Evolutionary conservation across 2,329 filamentous ascomycete genomes (phyloP).

Genomic region (Epichloe baconii): DNA sequence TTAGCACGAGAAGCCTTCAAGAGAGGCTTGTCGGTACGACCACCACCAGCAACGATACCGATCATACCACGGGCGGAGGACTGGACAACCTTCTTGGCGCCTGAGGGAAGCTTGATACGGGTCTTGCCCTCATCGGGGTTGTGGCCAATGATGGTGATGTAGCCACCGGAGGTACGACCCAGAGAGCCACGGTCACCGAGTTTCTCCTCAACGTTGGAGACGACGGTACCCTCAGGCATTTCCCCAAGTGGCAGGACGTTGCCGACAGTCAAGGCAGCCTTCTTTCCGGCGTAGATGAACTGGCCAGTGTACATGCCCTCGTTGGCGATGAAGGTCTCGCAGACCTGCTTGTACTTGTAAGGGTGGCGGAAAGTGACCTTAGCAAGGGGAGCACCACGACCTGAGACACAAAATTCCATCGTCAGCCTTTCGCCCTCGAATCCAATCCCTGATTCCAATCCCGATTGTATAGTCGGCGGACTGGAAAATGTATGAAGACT

Average conservation of each 20-base stretch:
- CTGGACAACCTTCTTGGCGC: slow-evolving; percentile 97
- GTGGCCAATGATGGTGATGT: slow-evolving; percentile 95
- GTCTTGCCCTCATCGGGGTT: slow-evolving; percentile 99
- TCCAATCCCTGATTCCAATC: not conserved
- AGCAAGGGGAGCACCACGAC: slow-evolving; percentile 94
- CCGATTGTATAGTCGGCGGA: not conserved
- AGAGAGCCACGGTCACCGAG: slow-evolving; percentile 90
- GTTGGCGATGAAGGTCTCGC: slow-evolving; percentile 99
- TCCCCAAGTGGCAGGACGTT: slow-evolving; percentile 91
- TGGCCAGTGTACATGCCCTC: slow-evolving; percentile 99
- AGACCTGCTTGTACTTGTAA: slow-evolving; percentile 95
- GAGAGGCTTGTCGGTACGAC: slow-evolving; percentile 98
- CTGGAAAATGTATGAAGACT: slow-evolving; percentile 14
- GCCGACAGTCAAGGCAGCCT: slow-evolving; percentile 89
- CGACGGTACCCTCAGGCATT: slow-evolving; percentile 97
- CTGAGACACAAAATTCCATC: slow-evolving; percentile 14
- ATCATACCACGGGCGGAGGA: slow-evolving; percentile 94
- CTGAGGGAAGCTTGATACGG: slow-evolving; percentile 96
- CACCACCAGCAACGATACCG: slow-evolving; percentile 97
- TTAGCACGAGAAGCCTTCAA: slow-evolving; percentile 99
- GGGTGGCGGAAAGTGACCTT: slow-evolving; percentile 95
- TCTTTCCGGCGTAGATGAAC: slow-evolving; percentile 99
- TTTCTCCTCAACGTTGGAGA: slow-evolving; percentile 99
- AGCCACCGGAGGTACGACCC: slow-evolving; percentile 97
- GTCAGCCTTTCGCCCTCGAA: slow-evolving; percentile 12